Base-by-base conservation (phyloP, 176 grass and related monocot species). In the Saccharum spontaneum region DNA sequence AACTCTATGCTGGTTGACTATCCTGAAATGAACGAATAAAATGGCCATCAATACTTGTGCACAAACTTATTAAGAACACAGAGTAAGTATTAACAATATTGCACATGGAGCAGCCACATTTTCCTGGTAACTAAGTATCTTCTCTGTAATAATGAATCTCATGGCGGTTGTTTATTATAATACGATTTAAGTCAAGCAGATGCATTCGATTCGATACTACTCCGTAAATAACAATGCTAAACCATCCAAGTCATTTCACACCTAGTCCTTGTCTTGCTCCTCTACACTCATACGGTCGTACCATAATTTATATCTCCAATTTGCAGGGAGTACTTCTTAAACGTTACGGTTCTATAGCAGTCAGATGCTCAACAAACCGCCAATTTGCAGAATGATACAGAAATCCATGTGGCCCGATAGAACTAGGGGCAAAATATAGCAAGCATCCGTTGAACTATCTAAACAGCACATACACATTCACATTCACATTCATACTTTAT, bases 21-120 rank as follows among this genome's bases (percentile, higher is more conserved):
- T 73, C 78, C 33, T 84, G 71, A 82, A 86, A 85, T 70, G 60
- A 40, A 85, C 2, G n/a, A 70, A 76, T 40, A 85, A 85, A 81
- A 76, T 46, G 37, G 41, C 13, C 38, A 67, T 84, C 63, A 84
- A 52, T 39, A 54, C 38, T 59, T 79, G 68, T 31, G 36, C 45
- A 36, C 6, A 39, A 62, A 49, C 1, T 75, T 67, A 68, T 28
- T 34, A 79, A 89, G 17, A 46, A 22, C 73, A 75, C 22, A 60
- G 34, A 46, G 39, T n/a, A 63, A 37, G 20, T 34, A 84, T 59
- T 28, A 40, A 13, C 30, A 80, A 69, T 67, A 79, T 54, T 54
- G 9, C 24, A 67, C 49, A 55, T 16, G 74, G 33, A 71, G 62
- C 28, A 24, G 13, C 26, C 44, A 89, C 33, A 46, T 46, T 38